A percentile compares a stretch with the other conserved stretches of the same genome.
These are phyloP conservation scores for Aspergillus leporis DNA, from an alignment of 495 filamentous ascomycete genomes.

Conservation along the genomic window DNA sequence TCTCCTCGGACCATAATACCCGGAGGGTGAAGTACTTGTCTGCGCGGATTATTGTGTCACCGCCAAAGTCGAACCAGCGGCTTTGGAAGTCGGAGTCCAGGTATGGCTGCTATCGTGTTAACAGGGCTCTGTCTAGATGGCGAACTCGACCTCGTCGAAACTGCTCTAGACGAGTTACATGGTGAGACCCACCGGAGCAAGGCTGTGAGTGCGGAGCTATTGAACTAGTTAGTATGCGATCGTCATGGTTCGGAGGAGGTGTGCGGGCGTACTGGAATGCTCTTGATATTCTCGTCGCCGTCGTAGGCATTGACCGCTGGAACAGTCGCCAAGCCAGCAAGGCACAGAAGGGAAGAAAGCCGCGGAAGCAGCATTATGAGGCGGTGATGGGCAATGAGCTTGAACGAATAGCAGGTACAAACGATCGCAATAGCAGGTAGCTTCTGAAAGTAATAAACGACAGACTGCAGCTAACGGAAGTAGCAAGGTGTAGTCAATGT, in stretches of 20 bases:
- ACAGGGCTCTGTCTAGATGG: slow-evolving; percentile 15
- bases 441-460: slow-evolving; percentile 12
- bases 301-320: slow-evolving; percentile 37
- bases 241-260: not conserved
- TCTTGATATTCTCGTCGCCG: slow-evolving; percentile 49
- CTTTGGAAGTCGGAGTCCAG: slow-evolving; percentile 98
- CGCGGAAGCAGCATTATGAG: slow-evolving; percentile 40
- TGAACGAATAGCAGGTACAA: slow-evolving; percentile 13
- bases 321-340: slow-evolving; percentile 36
- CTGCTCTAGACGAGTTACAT: not conserved
- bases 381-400: not conserved
- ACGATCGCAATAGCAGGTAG: slow-evolving; percentile 14
- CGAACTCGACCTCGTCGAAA: not conserved
- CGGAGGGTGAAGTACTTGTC: slow-evolving; percentile 64
- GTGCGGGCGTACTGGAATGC: slow-evolving; percentile 51
- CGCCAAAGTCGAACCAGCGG: slow-evolving; percentile 99
- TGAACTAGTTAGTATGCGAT: slow-evolving; percentile 9
- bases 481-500: slow-evolving; percentile 19
- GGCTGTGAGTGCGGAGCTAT: slow-evolving; percentile 77
- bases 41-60: slow-evolving; percentile 88
- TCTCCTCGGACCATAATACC: not conserved
- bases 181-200: slow-evolving; percentile 49
- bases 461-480: slow-evolving; percentile 17
- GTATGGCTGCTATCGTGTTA: slow-evolving; percentile 70
- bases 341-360: slow-evolving; percentile 41